A percentile compares a stretch with the other conserved stretches of the same genome.
These are phyloP conservation scores for Bipolaris zeicola DNA, from an alignment of 2,329 filamentous ascomycete species.

Conservation along the genomic window DNA sequence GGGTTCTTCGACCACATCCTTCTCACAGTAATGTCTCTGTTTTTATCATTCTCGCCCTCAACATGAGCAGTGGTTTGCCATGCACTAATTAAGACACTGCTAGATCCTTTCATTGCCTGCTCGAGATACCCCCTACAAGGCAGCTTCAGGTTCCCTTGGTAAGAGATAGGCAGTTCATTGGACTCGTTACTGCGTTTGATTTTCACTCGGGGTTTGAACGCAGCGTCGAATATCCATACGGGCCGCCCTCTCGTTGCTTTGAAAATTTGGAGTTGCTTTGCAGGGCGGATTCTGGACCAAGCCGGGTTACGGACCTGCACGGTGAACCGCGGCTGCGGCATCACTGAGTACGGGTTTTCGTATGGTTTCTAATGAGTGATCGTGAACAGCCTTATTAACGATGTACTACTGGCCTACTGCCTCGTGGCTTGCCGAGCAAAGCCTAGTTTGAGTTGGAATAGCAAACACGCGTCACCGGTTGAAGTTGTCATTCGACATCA, in stretches of 20 bases:
- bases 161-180: not conserved
- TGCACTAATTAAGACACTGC: conserved; percentile 7
- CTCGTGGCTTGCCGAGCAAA: not conserved
- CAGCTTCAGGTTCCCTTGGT: not conserved
- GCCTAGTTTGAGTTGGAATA: not conserved
- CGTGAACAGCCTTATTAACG: not conserved
- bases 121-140: not conserved
- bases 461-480: not conserved
- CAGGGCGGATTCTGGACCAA: not conserved
- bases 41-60: not conserved
- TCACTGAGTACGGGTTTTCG: not conserved
- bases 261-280: not conserved
- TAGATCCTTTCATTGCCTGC: conserved; percentile 2
- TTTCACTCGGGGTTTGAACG: not conserved
- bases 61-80: not conserved
- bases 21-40: conserved; percentile 5
- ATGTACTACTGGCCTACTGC: too few species aligned
- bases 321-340: not conserved
- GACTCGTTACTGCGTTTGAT: conserved; percentile 1
- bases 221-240: not conserved
- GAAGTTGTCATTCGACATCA: not conserved
- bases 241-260: not conserved
- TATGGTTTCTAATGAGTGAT: not conserved
- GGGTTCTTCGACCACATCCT: conserved; percentile 13
- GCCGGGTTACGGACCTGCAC: not conserved